Percentiles rank a stretch among this genome's conserved stretches.
Conservation (phyloP, 768 basidiomycete species). For the Trichaptum fuscoviolaceum region DNA sequence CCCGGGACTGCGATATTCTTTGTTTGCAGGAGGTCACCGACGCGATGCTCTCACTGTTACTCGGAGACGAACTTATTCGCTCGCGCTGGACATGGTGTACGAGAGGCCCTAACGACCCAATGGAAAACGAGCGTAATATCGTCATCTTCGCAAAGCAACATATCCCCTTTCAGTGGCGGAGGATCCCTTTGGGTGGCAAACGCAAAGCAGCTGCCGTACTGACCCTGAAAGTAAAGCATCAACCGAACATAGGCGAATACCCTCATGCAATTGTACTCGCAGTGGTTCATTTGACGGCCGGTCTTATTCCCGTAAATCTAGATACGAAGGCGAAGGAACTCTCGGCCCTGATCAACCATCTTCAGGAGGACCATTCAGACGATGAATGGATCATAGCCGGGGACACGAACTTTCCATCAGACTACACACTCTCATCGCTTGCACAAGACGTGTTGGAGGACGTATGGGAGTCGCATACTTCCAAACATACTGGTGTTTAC, state of each 20-base stretch:
- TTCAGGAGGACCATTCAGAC: slow-evolving; percentile 7
- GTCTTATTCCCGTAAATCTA: slow-evolving; percentile 8
- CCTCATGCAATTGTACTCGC: slow-evolving; percentile 12
- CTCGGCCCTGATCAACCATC: slow-evolving; percentile 8
- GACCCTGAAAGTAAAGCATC: background rate
- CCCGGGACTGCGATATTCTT: slow-evolving; percentile 14
- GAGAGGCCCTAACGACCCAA: slow-evolving; percentile 10
- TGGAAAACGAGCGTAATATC: slow-evolving; percentile 17
- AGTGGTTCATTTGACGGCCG: slow-evolving; percentile 18
- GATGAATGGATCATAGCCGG: slow-evolving; percentile 17
- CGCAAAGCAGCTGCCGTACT: slow-evolving; percentile 17
- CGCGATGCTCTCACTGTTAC: slow-evolving; percentile 10
- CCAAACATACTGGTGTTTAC: background rate
- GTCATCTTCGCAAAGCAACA: slow-evolving; percentile 13
- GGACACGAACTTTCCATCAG: slow-evolving; percentile 16
- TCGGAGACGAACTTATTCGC: slow-evolving; percentile 2
- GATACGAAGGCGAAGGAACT: slow-evolving; percentile 16
- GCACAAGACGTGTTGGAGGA: slow-evolving; percentile 11
- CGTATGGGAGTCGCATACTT: slow-evolving; percentile 4
- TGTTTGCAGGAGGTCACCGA: slow-evolving; percentile 20
- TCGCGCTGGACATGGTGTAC: slow-evolving; percentile 11
- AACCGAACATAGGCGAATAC: background rate
- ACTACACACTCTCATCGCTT: slow-evolving; percentile 3
- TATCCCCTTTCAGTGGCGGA: slow-evolving; percentile 13
- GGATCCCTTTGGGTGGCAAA: slow-evolving; percentile 12